phyloP scores from a whole-genome alignment of 2,329 filamentous ascomycete species.

The Bipolaris oryzae region DNA sequence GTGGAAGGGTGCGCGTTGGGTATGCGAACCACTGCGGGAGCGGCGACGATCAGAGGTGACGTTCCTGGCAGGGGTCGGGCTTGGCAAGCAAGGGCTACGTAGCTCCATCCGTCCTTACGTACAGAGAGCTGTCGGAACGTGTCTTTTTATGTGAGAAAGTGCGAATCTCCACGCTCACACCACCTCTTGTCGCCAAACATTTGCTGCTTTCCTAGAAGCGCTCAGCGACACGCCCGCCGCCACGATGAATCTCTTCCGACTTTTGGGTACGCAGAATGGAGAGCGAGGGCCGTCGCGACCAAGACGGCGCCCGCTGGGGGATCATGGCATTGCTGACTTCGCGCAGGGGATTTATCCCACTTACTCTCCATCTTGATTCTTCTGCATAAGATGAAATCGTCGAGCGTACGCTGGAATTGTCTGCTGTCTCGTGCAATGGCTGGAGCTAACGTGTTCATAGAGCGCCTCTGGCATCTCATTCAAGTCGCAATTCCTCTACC shows the following conservation, averaged over 20 bases:
- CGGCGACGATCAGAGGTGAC: constrained; percentile 24
- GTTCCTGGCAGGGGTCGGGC: constrained; percentile 27
- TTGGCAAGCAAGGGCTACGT: constrained; percentile 44
- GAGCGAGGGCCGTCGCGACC: not conserved
- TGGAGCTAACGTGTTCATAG: constrained; percentile 55
- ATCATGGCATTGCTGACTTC: constrained; percentile 34
- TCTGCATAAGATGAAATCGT: constrained; percentile 89
- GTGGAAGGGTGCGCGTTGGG: not conserved
- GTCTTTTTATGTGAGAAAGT: constrained; percentile 42
- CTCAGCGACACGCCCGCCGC: constrained; percentile 30
- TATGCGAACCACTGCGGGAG: constrained; percentile 12
- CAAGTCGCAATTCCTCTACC: constrained; percentile 95
- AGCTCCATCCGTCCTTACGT: constrained; percentile 25
- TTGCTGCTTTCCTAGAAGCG: constrained; percentile 20
- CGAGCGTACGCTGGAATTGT: constrained; percentile 69
- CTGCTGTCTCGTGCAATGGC: constrained; percentile 7
- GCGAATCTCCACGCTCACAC: constrained; percentile 14
- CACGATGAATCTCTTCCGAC: constrained; percentile 73
- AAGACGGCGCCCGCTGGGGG: not conserved
- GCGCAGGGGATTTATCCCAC: constrained; percentile 89
- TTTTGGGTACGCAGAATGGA: constrained; percentile 61
- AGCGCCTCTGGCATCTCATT: constrained; percentile 98
- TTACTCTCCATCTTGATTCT: constrained; percentile 91
- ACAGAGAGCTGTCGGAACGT: constrained; percentile 42
- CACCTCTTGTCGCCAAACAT: constrained; percentile 23